phyloP scores from a whole-genome alignment of 2,329 filamentous ascomycete genomes.

The Cordyceps militaris region DNA sequence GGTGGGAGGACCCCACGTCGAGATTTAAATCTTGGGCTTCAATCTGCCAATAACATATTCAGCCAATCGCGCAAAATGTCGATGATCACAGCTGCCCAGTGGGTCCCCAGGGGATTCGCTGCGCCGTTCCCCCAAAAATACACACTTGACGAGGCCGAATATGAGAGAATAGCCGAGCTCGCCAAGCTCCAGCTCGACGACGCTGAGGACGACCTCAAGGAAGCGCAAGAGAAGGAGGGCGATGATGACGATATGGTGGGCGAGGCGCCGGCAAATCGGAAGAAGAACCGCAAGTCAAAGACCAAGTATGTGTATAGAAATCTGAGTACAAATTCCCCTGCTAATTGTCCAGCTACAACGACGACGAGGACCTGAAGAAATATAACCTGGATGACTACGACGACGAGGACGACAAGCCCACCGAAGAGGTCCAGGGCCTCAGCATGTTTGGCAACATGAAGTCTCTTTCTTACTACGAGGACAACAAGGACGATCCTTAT shows the following conservation, averaged over 20 bases:
- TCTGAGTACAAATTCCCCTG: background rate
- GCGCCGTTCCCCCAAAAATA: constrained; percentile 71
- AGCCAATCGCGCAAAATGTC: constrained; percentile 42
- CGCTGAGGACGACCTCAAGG: constrained; percentile 76
- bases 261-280: constrained; percentile 21
- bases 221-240: constrained; percentile 49
- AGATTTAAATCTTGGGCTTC: constrained; percentile 10
- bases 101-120: constrained; percentile 71
- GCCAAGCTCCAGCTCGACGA: constrained; percentile 81
- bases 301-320: constrained; percentile 28
- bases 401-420: constrained; percentile 45
- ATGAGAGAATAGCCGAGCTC: constrained; percentile 65
- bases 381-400: constrained; percentile 97
- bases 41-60: background rate
- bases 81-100: constrained; percentile 71
- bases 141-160: constrained; percentile 68
- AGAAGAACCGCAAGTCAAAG: constrained; percentile 26
- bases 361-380: constrained; percentile 88
- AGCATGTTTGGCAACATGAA: constrained; percentile 95
- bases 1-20: constrained; percentile 9
- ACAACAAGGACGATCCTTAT: constrained; percentile 92
- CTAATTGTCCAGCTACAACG: constrained; percentile 35
- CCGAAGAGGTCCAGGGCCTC: constrained; percentile 58
- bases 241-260: constrained; percentile 30
- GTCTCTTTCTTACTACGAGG: constrained; percentile 86